Percentiles rank a stretch among this genome's conserved stretches.
These are phyloP conservation scores for Xylariaceae sp. DNA, from an alignment of 2,329 filamentous ascomycete species.

Conservation along the genomic window DNA sequence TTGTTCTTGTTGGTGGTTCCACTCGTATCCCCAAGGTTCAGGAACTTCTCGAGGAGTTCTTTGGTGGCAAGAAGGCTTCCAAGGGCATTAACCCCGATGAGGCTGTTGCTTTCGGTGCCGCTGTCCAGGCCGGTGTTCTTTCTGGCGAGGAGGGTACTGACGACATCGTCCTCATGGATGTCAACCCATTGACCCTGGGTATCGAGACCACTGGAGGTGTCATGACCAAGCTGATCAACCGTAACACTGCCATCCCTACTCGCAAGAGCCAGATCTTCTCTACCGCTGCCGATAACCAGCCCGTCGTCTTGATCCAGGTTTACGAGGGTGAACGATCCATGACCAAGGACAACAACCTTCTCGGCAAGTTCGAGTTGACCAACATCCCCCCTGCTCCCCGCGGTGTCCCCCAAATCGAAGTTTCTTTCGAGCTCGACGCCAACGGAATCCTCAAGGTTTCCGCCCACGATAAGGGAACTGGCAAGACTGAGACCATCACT, in stretches of 20 bases:
- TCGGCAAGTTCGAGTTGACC: constrained; percentile 97
- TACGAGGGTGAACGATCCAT: constrained; percentile 90
- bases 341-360: constrained; percentile 95
- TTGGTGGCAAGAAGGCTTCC: constrained; percentile 91
- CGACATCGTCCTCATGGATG: constrained; percentile 91
- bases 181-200: constrained; percentile 93
- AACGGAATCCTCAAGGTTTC: constrained; percentile 98
- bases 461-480: constrained; percentile 95
- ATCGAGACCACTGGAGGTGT: constrained; percentile 97
- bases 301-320: constrained; percentile 90
- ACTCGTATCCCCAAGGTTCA: constrained; percentile 99
- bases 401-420: constrained; percentile 96
- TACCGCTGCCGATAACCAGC: constrained; percentile 94
- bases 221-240: constrained; percentile 94
- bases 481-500: constrained; percentile 95
- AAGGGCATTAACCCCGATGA: constrained; percentile 99
- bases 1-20: constrained; percentile 96
- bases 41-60: constrained; percentile 91
- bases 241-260: constrained; percentile 91
- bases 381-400: constrained; percentile 92
- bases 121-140: constrained; percentile 93
- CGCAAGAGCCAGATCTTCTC: constrained; percentile 98
- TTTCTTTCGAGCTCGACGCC: constrained; percentile 95
- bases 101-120: constrained; percentile 96
- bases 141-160: constrained; percentile 78